Conservation (phyloP, 306 rosid species). For the Dryas octopetala region DNA sequence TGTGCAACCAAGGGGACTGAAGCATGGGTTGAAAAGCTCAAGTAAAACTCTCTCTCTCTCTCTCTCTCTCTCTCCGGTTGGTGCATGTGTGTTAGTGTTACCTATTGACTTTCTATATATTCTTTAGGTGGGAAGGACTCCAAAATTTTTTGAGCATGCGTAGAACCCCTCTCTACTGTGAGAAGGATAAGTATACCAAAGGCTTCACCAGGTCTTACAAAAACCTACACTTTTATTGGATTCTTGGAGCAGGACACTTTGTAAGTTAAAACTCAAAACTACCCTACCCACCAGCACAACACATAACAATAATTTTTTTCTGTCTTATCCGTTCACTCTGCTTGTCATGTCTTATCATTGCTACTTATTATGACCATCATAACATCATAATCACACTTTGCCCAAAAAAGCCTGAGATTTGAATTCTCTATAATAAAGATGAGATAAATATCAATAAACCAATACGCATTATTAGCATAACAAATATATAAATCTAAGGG, state of each 20-base stretch:
- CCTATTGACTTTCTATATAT: not conserved
- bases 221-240: slow-evolving; percentile 86
- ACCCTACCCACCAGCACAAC: not conserved
- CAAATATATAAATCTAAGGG: not conserved
- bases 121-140: slow-evolving; percentile 77
- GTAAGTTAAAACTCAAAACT: slow-evolving; percentile 54
- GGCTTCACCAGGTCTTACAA: slow-evolving; percentile 66
- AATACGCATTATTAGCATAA: not conserved
- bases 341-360: not conserved
- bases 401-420: not conserved
- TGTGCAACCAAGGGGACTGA: slow-evolving; percentile 88
- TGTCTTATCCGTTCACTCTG: not conserved
- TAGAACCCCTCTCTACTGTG: slow-evolving; percentile 67
- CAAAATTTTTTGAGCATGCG: slow-evolving; percentile 42
- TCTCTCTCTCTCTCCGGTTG: not conserved
- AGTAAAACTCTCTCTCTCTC: slow-evolving; percentile 34
- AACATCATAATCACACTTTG: not conserved
- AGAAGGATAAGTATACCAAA: slow-evolving; percentile 37
- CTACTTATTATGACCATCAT: not conserved
- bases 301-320: not conserved
- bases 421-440: too few relatives aligned
- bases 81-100: not conserved
- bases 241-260: slow-evolving; percentile 94
- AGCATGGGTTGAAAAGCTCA: slow-evolving; percentile 83
- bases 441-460: too few relatives aligned